Percentiles rank a stretch among this genome's conserved stretches.
Conservation (phyloP, 352 stramenopile species). For the Globisporangium paroecandrum region DNA sequence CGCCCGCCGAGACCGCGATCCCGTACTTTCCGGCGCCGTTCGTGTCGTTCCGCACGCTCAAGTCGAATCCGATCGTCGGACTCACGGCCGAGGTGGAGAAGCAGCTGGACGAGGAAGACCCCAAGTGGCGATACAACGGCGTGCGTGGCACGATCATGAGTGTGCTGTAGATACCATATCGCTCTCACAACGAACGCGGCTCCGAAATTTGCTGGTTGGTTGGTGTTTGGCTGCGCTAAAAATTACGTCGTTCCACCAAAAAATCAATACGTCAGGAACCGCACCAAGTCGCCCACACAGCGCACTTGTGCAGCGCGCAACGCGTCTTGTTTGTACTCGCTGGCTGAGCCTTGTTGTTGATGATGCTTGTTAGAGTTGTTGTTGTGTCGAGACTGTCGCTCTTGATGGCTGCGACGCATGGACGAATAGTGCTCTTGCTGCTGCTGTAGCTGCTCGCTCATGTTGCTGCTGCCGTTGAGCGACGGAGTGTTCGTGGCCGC, state of each 20-base stretch:
- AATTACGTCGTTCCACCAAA: not conserved
- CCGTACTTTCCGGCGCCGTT: slow-evolving; percentile 69
- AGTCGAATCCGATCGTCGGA: slow-evolving; percentile 66
- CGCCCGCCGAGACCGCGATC: slow-evolving; percentile 79
- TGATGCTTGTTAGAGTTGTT: not conserved
- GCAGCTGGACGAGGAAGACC: slow-evolving; percentile 48
- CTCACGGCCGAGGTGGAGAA: slow-evolving; percentile 39
- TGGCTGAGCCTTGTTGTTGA: not conserved
- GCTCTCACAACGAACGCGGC: not conserved
- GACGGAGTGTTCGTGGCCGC: not conserved
- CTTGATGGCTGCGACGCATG: not conserved
- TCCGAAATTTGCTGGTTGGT: not conserved
- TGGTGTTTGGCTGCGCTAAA: not conserved
- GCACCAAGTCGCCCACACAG: not conserved
- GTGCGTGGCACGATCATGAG: slow-evolving; percentile 62
- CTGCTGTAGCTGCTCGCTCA: not conserved
- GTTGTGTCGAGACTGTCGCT: not conserved
- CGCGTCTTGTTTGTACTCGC: not conserved
- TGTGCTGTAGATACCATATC: slow-evolving; percentile 25
- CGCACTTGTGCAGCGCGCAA: not conserved
- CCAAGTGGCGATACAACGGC: slow-evolving; percentile 64
- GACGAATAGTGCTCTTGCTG: not conserved
- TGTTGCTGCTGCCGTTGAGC: not conserved
- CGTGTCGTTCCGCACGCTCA: slow-evolving; percentile 69
- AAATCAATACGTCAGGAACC: not conserved